These are phyloP conservation scores for Staphylotrichum longicolle DNA, from an alignment of 495 filamentous ascomycete genomes.

Conservation along the genomic window DNA sequence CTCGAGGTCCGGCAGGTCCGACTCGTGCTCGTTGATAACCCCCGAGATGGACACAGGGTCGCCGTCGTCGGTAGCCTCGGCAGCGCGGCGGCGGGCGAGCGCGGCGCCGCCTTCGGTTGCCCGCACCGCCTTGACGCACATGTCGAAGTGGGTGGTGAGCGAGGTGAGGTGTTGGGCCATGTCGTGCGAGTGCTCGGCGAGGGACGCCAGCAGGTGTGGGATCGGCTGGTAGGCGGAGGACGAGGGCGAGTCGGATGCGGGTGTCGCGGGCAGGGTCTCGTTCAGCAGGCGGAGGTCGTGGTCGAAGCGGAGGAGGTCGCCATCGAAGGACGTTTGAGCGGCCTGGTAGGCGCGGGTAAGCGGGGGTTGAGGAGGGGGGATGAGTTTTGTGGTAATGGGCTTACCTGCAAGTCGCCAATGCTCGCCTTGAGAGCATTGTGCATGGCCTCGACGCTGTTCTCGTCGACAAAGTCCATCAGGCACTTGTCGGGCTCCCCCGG, in stretches of 20 bases:
- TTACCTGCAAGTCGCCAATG: conserved; percentile 55
- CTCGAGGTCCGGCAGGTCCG: conserved; percentile 59
- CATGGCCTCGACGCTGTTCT: conserved; percentile 68
- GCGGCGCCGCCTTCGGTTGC: conserved; percentile 90
- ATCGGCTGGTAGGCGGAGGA: conserved; percentile 53
- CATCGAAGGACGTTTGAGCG: conserved; percentile 59
- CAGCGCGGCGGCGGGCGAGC: conserved; percentile 55
- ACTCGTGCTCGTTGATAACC: conserved; percentile 57
- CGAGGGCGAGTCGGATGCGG: conserved; percentile 36
- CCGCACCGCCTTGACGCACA: conserved; percentile 87
- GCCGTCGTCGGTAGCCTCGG: conserved; percentile 53
- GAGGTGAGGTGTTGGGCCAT: conserved; percentile 81
- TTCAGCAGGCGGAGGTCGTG: conserved; percentile 53
- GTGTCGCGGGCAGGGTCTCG: conserved; percentile 38
- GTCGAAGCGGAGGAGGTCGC: conserved; percentile 63
- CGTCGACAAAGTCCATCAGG: conserved; percentile 89
- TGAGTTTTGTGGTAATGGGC: neutral
- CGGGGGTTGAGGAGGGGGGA: neutral
- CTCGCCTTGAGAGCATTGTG: conserved; percentile 63
- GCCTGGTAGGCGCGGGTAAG: conserved; percentile 31
- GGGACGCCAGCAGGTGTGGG: conserved; percentile 63
- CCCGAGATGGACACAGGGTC: conserved; percentile 58
- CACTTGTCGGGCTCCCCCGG: conserved; percentile 63
- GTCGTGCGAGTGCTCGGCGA: conserved; percentile 75
- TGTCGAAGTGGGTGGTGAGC: conserved; percentile 88